Evolutionary conservation across 2,329 filamentous ascomycete species (phyloP).

Genomic region (Botrytis hyacinthi): DNA sequence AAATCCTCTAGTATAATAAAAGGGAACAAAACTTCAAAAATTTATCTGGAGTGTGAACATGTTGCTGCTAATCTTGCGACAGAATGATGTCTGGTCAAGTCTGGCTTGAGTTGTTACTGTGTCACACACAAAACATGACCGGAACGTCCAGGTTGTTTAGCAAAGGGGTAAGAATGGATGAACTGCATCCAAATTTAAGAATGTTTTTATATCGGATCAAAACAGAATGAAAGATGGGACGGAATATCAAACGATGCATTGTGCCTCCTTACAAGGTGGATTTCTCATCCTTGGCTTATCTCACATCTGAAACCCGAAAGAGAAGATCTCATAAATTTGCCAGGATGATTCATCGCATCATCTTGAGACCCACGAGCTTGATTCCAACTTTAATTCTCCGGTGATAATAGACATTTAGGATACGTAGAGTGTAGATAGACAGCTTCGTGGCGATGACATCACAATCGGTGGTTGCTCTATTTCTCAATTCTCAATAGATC

Average conservation of each 20-base stretch:
- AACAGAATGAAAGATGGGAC: background rate
- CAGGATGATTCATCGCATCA: constrained; percentile 1
- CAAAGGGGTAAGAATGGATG: background rate
- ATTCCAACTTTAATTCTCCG: background rate
- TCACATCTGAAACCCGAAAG: constrained; percentile 9
- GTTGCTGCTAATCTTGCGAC: background rate
- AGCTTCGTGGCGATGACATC: background rate
- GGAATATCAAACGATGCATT: constrained; percentile 1
- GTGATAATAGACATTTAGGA: background rate
- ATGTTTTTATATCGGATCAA: background rate
- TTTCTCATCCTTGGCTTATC: background rate
- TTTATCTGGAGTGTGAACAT: background rate
- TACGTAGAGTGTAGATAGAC: background rate
- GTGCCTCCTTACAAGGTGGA: background rate
- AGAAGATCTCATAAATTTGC: background rate
- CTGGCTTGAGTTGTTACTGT: background rate
- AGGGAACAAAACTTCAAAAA: background rate
- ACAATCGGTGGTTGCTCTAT: background rate
- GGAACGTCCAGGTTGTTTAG: background rate
- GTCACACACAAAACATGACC: background rate
- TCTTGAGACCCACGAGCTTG: constrained; percentile 5
- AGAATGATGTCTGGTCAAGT: background rate
- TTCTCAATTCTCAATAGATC: background rate
- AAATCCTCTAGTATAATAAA: background rate
- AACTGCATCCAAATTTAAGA: background rate